Conservation (phyloP, 1,284 basidiomycete genomes). For the Cryptococcus sp. region DNA sequence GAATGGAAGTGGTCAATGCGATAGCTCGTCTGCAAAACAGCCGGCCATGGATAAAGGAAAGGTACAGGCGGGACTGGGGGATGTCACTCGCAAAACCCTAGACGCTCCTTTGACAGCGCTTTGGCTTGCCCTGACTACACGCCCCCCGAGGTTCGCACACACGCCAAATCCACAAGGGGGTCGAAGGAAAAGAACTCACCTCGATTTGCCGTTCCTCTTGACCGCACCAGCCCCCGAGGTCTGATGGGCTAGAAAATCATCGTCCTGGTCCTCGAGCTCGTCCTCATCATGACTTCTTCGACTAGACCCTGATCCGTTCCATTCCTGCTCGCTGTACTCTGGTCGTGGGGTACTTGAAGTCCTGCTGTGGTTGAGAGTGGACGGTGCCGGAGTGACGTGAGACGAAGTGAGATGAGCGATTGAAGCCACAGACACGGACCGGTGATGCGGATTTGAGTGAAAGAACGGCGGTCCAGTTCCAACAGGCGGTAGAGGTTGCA, state of each 20-base stretch:
- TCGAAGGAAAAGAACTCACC: conserved; percentile 3
- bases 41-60: not conserved
- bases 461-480: not conserved
- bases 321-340: conserved; percentile 19
- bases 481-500: conserved; percentile 1
- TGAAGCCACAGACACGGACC: not conserved
- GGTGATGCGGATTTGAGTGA: not conserved
- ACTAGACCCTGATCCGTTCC: conserved; percentile 12
- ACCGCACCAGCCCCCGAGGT: conserved; percentile 2
- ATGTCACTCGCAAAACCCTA: not conserved
- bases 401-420: not conserved
- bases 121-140: not conserved
- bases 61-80: not conserved
- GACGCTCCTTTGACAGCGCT: not conserved
- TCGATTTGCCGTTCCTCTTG: conserved; percentile 11
- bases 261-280: conserved; percentile 6
- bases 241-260: conserved; percentile 19
- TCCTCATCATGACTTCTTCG: conserved; percentile 12
- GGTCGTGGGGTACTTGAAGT: conserved; percentile 21
- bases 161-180: not conserved
- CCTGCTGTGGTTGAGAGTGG: conserved; percentile 29
- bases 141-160: no score
- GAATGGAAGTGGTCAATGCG: not conserved
- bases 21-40: not conserved
- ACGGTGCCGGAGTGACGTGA: not conserved